These are phyloP conservation scores for Skeletonema grethae DNA, from an alignment of 108 stramenopile genomes.

Conservation along the genomic window DNA sequence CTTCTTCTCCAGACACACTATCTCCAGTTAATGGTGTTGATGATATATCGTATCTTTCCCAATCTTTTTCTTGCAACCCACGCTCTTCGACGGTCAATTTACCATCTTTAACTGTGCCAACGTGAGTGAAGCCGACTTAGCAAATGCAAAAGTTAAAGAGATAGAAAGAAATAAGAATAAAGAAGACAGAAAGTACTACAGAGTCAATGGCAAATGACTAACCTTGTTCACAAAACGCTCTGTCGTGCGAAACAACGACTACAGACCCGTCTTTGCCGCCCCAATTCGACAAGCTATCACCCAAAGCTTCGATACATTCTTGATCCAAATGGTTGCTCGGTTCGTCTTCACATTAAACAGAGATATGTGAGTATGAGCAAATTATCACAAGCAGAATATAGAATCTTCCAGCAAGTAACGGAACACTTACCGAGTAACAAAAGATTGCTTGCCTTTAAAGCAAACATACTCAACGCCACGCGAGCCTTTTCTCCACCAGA, in stretches of 20 bases:
- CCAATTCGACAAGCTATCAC: constrained; percentile 77
- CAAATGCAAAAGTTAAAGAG: too few species aligned
- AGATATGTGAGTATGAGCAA: neutral
- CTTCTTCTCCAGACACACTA: constrained; percentile 6
- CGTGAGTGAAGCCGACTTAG: constrained; percentile 83
- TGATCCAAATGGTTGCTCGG: constrained; percentile 39
- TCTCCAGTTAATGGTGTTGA: constrained; percentile 18
- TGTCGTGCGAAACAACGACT: constrained; percentile 93
- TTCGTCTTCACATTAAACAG: neutral
- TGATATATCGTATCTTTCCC: constrained; percentile 63
- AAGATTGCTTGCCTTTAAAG: constrained; percentile 80
- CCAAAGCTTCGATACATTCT: constrained; percentile 72
- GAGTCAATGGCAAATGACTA: too few species aligned
- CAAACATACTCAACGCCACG: constrained; percentile 83
- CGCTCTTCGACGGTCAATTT: constrained; percentile 74
- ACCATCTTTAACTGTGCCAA: constrained; percentile 85
- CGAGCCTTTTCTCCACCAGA: constrained; percentile 88
- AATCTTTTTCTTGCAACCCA: constrained; percentile 70
- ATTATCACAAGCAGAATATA: neutral
- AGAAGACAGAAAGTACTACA: too few species aligned
- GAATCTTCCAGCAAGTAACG: neutral
- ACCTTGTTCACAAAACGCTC: constrained; percentile 78
- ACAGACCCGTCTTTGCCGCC: constrained; percentile 81
- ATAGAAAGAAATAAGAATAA: too few species aligned
- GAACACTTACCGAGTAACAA: constrained; percentile 66